These are phyloP conservation scores for Backusella macrospora DNA, from an alignment of 192 early-diverging fungal species.

Conservation along the genomic window DNA sequence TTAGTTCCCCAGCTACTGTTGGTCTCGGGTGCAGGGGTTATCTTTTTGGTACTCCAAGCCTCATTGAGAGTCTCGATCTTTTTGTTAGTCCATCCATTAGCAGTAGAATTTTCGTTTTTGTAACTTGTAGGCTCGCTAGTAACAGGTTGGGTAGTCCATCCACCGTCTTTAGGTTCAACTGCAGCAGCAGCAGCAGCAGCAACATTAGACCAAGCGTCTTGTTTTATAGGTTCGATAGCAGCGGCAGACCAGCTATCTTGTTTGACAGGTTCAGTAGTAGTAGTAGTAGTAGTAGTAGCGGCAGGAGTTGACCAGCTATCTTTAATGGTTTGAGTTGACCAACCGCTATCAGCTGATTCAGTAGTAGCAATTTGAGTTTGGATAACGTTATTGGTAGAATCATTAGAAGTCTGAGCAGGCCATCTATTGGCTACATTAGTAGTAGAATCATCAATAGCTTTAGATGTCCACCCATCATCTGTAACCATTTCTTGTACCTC, in stretches of 20 bases:
- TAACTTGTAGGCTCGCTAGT: not conserved
- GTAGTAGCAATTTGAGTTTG: too few species aligned
- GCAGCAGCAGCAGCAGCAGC: not conserved
- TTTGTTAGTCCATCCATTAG: not conserved
- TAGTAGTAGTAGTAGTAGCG: not conserved
- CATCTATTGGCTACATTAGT: not conserved
- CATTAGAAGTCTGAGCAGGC: too few species aligned
- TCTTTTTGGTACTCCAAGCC: not conserved
- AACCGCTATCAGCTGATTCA: too few species aligned
- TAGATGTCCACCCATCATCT: not conserved
- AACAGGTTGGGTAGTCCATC: not conserved
- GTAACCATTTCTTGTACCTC: not conserved
- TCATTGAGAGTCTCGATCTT: not conserved
- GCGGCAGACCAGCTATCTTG: not conserved
- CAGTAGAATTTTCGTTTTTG: not conserved
- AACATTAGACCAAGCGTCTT: not conserved
- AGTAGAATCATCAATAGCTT: not conserved
- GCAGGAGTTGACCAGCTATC: not conserved
- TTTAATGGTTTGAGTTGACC: too few species aligned
- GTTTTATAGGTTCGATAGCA: not conserved
- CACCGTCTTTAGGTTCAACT: not conserved
- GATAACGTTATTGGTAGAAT: too few species aligned
- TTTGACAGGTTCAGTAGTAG: not conserved
- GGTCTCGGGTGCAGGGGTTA: not conserved
- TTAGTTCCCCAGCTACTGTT: not conserved